Conservation (phyloP, 23 red algal genomes). For the Cyanidiococcus yangmingshanensis region DNA sequence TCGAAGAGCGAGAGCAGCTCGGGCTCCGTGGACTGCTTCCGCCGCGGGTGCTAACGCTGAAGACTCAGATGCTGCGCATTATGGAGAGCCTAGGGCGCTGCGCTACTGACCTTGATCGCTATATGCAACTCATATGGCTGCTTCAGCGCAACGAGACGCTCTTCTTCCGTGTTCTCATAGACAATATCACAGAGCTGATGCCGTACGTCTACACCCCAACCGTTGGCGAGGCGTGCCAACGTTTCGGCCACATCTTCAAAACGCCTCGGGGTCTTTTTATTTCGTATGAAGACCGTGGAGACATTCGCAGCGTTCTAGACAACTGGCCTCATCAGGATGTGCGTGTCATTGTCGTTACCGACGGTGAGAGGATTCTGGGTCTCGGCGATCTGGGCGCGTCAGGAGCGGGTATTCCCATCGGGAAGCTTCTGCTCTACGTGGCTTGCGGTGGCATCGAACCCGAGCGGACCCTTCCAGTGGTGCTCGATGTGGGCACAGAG, state of each 20-base stretch:
- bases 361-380: slow-evolving; percentile 76
- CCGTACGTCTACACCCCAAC: slow-evolving; percentile 96
- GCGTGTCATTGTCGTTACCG: slow-evolving; percentile 90
- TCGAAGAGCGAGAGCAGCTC: slow-evolving; percentile 33
- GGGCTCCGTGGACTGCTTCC: slow-evolving; percentile 61
- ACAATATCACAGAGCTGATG: slow-evolving; percentile 69
- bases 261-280: slow-evolving; percentile 90
- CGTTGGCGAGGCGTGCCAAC: slow-evolving; percentile 75
- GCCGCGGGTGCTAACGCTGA: slow-evolving; percentile 29
- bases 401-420: slow-evolving; percentile 88
- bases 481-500: slow-evolving; percentile 92
- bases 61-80: slow-evolving; percentile 45
- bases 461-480: slow-evolving; percentile 53
- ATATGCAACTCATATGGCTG: slow-evolving; percentile 56
- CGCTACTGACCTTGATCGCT: slow-evolving; percentile 48
- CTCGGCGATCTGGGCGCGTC: slow-evolving; percentile 77
- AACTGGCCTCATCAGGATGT: slow-evolving; percentile 88
- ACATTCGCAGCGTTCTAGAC: slow-evolving; percentile 72
- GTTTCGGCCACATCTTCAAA: slow-evolving; percentile 78
- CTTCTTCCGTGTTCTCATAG: slow-evolving; percentile 66
- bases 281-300: slow-evolving; percentile 46
- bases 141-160: slow-evolving; percentile 82
- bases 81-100: slow-evolving; percentile 23
- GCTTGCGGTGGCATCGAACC: slow-evolving; percentile 75
- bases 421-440: slow-evolving; percentile 80